Conservation (phyloP, 164 flowering plant species). For the Chloranthus sessilifolius region DNA sequence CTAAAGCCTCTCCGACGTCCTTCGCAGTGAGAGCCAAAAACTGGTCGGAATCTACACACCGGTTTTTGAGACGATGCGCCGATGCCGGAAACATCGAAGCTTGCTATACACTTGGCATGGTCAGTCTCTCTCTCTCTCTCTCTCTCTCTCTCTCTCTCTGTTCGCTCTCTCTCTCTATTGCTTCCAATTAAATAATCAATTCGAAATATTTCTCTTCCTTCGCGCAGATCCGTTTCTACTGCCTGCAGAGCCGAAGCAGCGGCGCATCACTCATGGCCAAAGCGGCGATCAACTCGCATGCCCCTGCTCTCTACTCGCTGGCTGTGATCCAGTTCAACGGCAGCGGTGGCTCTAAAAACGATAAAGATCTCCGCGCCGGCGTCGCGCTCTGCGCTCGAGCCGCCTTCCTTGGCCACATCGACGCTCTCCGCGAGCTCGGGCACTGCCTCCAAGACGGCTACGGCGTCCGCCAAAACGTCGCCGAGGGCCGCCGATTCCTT, state of each 20-base stretch:
- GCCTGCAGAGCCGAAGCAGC: constrained; percentile 50
- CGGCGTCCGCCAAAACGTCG: constrained; percentile 51
- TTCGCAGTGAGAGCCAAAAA: constrained; percentile 40
- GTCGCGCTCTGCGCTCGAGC: constrained; percentile 74
- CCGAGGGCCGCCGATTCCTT: constrained; percentile 57
- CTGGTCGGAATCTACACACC: constrained; percentile 76
- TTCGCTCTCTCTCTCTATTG: constrained; percentile 1
- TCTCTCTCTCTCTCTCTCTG: neutral
- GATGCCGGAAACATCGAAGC: constrained; percentile 82
- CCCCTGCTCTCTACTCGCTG: constrained; percentile 66
- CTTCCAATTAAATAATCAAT: neutral
- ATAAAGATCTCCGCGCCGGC: constrained; percentile 71
- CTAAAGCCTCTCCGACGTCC: constrained; percentile 37
- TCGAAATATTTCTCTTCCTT: neutral
- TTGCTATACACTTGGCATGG: constrained; percentile 78
- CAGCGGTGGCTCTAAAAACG: constrained; percentile 60
- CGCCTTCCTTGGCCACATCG: constrained; percentile 67
- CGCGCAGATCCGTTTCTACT: constrained; percentile 42
- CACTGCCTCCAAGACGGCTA: constrained; percentile 87
- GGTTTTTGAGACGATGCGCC: constrained; percentile 60
- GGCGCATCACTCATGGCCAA: constrained; percentile 73
- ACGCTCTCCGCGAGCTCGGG: constrained; percentile 74
- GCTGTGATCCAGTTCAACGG: constrained; percentile 93
- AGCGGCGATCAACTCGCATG: constrained; percentile 71
- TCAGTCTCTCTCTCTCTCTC: constrained; percentile 17